A percentile compares a stretch with the other conserved stretches of the same genome.
phyloP scores from a whole-genome alignment of 2,329 filamentous ascomycete species.

The Sporothrix pseudoabietina region DNA sequence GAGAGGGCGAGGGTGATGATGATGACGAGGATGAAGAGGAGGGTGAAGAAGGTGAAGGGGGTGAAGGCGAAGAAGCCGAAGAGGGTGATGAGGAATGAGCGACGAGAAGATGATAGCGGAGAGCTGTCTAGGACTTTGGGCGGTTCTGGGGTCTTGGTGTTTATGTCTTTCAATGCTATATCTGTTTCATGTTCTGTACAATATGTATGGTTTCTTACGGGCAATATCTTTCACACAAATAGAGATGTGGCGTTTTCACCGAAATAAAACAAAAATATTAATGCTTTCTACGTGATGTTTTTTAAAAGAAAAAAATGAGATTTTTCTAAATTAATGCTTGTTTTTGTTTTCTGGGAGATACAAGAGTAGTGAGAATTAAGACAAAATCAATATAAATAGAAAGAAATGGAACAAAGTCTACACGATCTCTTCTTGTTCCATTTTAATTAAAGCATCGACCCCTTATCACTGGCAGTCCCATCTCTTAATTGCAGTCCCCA shows the following conservation, averaged over 20 bases:
- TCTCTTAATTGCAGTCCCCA: background rate
- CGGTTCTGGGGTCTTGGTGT: background rate
- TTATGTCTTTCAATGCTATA: background rate
- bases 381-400: too few relatives aligned
- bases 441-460: too few relatives aligned
- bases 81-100: constrained; percentile 2
- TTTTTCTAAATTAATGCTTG: too few relatives aligned
- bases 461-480: too few relatives aligned
- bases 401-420: too few relatives aligned
- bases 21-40: constrained; percentile 12
- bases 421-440: too few relatives aligned
- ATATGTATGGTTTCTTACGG: background rate
- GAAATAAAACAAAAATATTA: background rate
- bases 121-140: background rate
- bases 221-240: background rate
- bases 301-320: too few relatives aligned
- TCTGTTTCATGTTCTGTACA: background rate
- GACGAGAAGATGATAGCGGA: background rate
- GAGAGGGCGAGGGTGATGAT: background rate
- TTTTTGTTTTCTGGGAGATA: too few relatives aligned
- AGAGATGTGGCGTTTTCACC: background rate
- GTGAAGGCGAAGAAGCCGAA: background rate
- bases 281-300: background rate
- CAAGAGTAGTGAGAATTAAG: too few relatives aligned
- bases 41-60: background rate